phyloP scores from a whole-genome alignment of 1,139 yeast species.

The Candida gigantensis region DNA sequence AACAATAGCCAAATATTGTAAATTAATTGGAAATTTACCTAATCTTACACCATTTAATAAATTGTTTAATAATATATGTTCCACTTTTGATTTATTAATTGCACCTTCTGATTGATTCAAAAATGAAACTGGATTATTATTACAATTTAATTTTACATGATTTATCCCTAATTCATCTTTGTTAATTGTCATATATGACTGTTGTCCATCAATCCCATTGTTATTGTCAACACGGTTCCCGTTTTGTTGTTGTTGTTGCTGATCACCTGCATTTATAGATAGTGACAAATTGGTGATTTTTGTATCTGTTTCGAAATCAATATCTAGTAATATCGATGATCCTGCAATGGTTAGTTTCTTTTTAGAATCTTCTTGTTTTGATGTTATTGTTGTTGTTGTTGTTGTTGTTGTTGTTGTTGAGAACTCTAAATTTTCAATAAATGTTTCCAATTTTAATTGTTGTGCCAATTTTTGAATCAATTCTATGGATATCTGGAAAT shows the following conservation, averaged over 20 bases:
- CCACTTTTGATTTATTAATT: constrained; percentile 21
- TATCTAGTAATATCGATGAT: constrained; percentile 42
- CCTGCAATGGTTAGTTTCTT: constrained; percentile 47
- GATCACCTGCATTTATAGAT: constrained; percentile 36
- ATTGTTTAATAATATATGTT: constrained; percentile 30
- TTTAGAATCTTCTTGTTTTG: constrained; percentile 11
- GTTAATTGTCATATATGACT: constrained; percentile 10
- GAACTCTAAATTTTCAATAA: constrained; percentile 39
- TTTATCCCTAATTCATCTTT: constrained; percentile 9
- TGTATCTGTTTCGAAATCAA: constrained; percentile 35
- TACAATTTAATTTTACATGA: constrained; percentile 16
- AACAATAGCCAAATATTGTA: constrained; percentile 38
- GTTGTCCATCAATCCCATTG: constrained; percentile 11
- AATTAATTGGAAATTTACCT: constrained; percentile 36
- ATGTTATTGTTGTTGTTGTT: too few relatives aligned
- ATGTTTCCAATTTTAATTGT: constrained; percentile 44
- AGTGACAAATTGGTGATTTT: constrained; percentile 32
- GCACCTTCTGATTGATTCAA: constrained; percentile 15
- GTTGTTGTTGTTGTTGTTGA: constrained; percentile 17
- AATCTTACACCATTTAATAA: constrained; percentile 22
- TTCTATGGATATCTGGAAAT: constrained; percentile 39
- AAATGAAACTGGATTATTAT: constrained; percentile 15
- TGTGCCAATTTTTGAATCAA: constrained; percentile 44
- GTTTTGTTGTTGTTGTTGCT: not conserved
- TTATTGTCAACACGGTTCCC: constrained; percentile 6